Evolutionary conservation across 2,329 filamentous ascomycete species (phyloP), one percentile per base, ranked within the genome.

Genomic region (Sporothrix mexicana): DNA sequence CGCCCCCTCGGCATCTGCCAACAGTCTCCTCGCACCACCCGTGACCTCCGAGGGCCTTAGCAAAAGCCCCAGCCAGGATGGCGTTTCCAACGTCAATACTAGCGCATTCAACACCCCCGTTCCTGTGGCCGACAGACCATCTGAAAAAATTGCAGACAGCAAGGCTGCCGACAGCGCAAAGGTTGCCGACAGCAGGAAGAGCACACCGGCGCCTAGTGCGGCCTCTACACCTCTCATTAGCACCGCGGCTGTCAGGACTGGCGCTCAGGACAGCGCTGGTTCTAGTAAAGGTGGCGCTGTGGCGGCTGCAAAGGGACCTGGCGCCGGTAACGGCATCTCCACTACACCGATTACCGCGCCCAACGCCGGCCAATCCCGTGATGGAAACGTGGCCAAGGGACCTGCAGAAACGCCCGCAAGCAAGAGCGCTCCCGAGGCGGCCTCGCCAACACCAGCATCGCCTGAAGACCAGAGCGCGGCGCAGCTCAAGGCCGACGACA

Each of bases 381-480:
- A 67, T 12, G 36, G 23, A 6, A 67, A 49, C 43, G 23, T 23
- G 5, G 64, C 17, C 9, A 47, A 45, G n/a, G 43, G 43, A 25
- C 20, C 45, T 15, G 3, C 17, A 9, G 45, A 71, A 9, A 41
- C 43, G 1, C 41, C 51, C 5, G 61, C 61, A 13, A 17, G 30
- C 61, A 53, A 43, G 43, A 41, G 30, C n/a, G 61, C 15, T 45
- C 30, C 41, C 12, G 49, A 23, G 13, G 30, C 1, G 7, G 15
- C 25, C 2, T 43, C 23, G 5, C 41, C 49, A 8, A 17, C 8
- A 10, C 41, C 93, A 13, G 85, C 88, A 69, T 90, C 91, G 6
- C 89, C 93, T 76, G 89, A 90, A 51, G 90, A 94, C 78, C 93
- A 94, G 79, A 95, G 92, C 78, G 93, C 92, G 17, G 87, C 70